Evolutionary conservation across 2,329 filamentous ascomycete genomes (phyloP).

Genomic region (Pseudogymnoascus sp.): DNA sequence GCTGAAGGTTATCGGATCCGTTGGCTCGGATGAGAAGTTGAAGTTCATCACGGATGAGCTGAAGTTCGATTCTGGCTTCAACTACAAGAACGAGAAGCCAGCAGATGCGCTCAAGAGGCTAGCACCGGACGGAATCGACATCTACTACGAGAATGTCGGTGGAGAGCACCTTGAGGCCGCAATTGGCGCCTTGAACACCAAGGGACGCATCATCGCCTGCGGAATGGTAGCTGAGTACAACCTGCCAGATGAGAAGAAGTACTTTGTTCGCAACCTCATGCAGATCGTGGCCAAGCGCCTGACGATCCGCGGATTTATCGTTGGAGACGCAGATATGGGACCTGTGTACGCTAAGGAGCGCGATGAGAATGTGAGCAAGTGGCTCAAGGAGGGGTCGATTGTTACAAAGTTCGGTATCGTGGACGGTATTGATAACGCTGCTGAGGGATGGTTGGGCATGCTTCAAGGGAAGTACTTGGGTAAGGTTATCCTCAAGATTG

Average conservation of each 20-base stretch:
- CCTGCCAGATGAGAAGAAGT: constrained; percentile 41
- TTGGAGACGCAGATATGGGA: constrained; percentile 54
- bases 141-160: constrained; percentile 77
- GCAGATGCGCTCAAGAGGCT: constrained; percentile 56
- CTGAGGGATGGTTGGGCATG: constrained; percentile 60
- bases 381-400: constrained; percentile 60
- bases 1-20: constrained; percentile 65
- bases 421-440: constrained; percentile 59
- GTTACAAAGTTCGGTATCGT: constrained; percentile 54
- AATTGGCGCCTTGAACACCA: constrained; percentile 53
- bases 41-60: constrained; percentile 67
- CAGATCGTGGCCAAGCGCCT: constrained; percentile 54
- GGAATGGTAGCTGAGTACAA: constrained; percentile 68
- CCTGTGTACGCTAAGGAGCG: constrained; percentile 53
- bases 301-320: constrained; percentile 61
- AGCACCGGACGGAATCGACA: constrained; percentile 66
- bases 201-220: constrained; percentile 56
- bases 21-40: constrained; percentile 69
- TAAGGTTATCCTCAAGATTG: constrained; percentile 63
- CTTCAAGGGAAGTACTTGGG: constrained; percentile 64
- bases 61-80: constrained; percentile 66
- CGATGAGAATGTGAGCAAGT: constrained; percentile 59
- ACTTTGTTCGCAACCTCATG: constrained; percentile 56
- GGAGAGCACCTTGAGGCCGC: constrained; percentile 67
- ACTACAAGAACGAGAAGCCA: constrained; percentile 71